Base-by-base conservation (phyloP, 2,329 filamentous ascomycete species). In the Westerdykella sp. region DNA sequence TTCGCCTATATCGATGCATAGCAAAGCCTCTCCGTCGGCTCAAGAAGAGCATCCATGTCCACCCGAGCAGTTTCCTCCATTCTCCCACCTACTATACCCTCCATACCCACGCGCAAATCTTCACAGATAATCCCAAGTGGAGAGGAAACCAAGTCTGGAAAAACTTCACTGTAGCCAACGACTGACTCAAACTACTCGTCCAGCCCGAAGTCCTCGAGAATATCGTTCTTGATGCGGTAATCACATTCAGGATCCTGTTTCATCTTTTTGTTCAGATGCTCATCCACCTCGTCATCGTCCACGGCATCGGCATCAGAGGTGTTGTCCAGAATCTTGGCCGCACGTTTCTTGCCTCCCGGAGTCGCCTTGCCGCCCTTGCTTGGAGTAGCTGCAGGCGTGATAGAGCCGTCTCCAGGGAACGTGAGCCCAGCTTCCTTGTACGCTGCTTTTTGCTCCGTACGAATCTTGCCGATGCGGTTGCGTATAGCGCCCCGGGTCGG, bases 341-440 rank as follows among this genome's bases (percentile, higher is more conserved):
- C 43, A 9, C 54, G 41, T 43, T 51, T 53, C 51, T 43, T 52
- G 1, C 21, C 31, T 21, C 18, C 18, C 3, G 18, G 18, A 3
- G 18, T 21, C 6, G 18, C 18, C 25, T 47, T 41, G n/a, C n/a
- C 34, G 11, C 25, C 25, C 32, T 35, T 35, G 16, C 7, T 15
- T 5, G 32, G 32, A 3, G 32, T 35, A 2, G 10, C 32, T 14
- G 16, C n/a, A 14, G 32, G n/a, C n/a, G n/a, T 35, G 32, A 3
- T 9, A 4, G 9, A 9, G 13, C 32, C 32, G 3, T 11, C 32
- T 3, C 32, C 32, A 3, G 32, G 32, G 5, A 5, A 35, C n/a
- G 32, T 18, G n/a, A 35, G n/a, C 3, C 32, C 32, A 13, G 16
- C n/a, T 18, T 35, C 32, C 13, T 14, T 5, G 16, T 35, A 35